Evolutionary conservation across 2,329 filamentous ascomycete species (phyloP).

Genomic region (Lecanicillium sp.): DNA sequence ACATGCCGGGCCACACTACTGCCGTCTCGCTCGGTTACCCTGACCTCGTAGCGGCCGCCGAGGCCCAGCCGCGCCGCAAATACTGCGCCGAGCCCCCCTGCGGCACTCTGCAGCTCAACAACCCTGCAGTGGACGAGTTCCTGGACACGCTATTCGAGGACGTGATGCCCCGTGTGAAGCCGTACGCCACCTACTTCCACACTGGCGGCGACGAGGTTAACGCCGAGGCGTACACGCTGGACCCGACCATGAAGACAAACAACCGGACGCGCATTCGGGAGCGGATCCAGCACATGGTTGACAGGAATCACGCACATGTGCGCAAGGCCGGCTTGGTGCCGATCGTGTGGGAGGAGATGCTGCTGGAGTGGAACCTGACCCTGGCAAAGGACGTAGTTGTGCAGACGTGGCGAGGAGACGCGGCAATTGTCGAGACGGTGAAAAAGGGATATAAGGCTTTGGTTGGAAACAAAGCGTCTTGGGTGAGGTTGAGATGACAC

Average conservation of each 20-base stretch:
- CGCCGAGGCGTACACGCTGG: conserved; percentile 54
- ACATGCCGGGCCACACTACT: conserved; percentile 73
- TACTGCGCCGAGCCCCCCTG: conserved; percentile 60
- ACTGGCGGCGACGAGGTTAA: conserved; percentile 86
- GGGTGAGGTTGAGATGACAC: conserved; percentile 44
- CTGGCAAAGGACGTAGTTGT: conserved; percentile 66
- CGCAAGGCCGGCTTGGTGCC: conserved; percentile 59
- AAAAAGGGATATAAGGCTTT: conserved; percentile 63
- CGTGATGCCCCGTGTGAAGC: conserved; percentile 62
- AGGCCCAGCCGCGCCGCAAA: background rate
- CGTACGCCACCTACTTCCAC: conserved; percentile 72
- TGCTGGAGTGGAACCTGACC: conserved; percentile 69
- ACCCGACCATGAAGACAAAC: conserved; percentile 65
- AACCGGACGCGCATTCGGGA: conserved; percentile 59
- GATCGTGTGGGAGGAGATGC: conserved; percentile 85
- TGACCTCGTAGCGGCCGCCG: conserved; percentile 58
- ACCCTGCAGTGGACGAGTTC: conserved; percentile 62
- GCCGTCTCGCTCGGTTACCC: conserved; percentile 56
- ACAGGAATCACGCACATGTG: conserved; percentile 62
- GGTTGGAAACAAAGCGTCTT: conserved; percentile 70
- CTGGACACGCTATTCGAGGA: conserved; percentile 69
- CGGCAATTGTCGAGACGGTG: conserved; percentile 54
- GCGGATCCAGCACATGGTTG: conserved; percentile 70
- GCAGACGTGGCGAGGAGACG: conserved; percentile 68
- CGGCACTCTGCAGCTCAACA: conserved; percentile 71